Base-by-base conservation (phyloP, 2,329 filamentous ascomycete species). In the Claviceps digitariae region DNA sequence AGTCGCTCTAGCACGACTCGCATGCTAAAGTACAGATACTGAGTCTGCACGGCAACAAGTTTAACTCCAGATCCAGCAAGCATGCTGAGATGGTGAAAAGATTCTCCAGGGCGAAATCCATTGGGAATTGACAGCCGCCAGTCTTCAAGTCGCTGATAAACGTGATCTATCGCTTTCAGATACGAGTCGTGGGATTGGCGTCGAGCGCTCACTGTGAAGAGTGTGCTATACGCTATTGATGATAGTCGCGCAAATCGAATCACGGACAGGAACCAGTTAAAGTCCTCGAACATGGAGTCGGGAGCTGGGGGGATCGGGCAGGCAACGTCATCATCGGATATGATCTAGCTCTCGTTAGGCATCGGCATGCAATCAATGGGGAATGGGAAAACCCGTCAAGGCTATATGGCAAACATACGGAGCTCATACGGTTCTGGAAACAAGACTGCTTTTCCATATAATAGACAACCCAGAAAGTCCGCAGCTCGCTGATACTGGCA, bases 401-500 rank as follows among this genome's bases (percentile, higher is more conserved):
- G 41, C 40, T 40, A n/a, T 7, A 15, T 31, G 31, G 13, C 21
- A 12, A 17, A 60, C 64, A 56, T 49, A 70, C 66, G 13, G 69
- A 70, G 48, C 57, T 61, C 23, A 57, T 61, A 4, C 63, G 59
- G 7, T 56, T 57, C 34, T 62, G 60, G 50, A 71, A 69, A 31
- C 58, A 64, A 0, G 56, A 55, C 8, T 61, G 60, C 49, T 72
- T 72, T 48, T 73, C 70, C 20, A 72, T 43, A 10, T 59, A 58
- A 51, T 71, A 72, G 17, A 72, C 60, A 0, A 69, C 65, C 69
- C 69, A 73, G 51, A 72, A 73, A 0, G 64, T 64, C 43, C 61
- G 52, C 52, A 57, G 34, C 36, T 54, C 29, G 34, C 56, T 52
- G 41, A 57, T 52, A 15, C 61, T 56, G 15, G 47, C 55, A 23